A percentile compares a stretch with the other conserved stretches of the same genome.
These are phyloP conservation scores for Abrus pulchellus DNA, from an alignment of 306 rosid species.

Conservation along the genomic window DNA sequence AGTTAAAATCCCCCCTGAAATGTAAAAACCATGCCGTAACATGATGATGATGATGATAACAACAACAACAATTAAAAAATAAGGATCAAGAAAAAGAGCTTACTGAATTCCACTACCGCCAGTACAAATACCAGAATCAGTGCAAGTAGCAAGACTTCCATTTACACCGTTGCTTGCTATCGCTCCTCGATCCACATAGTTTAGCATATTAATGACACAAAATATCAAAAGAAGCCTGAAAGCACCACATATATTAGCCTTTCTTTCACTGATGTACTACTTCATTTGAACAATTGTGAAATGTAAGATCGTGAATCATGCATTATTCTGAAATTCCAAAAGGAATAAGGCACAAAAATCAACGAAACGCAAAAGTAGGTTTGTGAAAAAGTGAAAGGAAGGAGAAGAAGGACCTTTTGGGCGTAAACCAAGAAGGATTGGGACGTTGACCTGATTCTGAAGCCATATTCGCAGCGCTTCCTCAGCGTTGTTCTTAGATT, in stretches of 20 bases:
- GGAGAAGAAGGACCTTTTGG: slow-evolving; percentile 49
- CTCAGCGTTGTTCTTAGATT: background rate
- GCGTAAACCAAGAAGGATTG: slow-evolving; percentile 60
- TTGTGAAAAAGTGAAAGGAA: background rate
- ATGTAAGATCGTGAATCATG: background rate
- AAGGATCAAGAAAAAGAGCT: slow-evolving; percentile 51
- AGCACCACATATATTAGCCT: background rate
- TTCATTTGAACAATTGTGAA: background rate
- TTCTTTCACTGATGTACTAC: background rate
- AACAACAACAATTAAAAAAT: background rate
- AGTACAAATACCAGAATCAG: slow-evolving; percentile 77
- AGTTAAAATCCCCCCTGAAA: slow-evolving; percentile 86
- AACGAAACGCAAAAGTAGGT: slow-evolving; percentile 24
- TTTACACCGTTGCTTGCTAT: slow-evolving; percentile 95
- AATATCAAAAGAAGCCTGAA: slow-evolving; percentile 77
- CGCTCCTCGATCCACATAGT: slow-evolving; percentile 90
- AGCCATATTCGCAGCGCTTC: slow-evolving; percentile 44
- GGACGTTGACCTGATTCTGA: slow-evolving; percentile 26
- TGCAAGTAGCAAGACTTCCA: slow-evolving; percentile 73
- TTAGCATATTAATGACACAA: slow-evolving; percentile 72
- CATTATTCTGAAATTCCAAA: background rate
- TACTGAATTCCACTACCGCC: slow-evolving; percentile 88
- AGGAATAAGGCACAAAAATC: background rate
- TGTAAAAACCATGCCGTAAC: slow-evolving; percentile 16
- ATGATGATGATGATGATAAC: background rate